Base-by-base conservation (phyloP, 2,329 filamentous ascomycete species). In the Alternaria burnsii region DNA sequence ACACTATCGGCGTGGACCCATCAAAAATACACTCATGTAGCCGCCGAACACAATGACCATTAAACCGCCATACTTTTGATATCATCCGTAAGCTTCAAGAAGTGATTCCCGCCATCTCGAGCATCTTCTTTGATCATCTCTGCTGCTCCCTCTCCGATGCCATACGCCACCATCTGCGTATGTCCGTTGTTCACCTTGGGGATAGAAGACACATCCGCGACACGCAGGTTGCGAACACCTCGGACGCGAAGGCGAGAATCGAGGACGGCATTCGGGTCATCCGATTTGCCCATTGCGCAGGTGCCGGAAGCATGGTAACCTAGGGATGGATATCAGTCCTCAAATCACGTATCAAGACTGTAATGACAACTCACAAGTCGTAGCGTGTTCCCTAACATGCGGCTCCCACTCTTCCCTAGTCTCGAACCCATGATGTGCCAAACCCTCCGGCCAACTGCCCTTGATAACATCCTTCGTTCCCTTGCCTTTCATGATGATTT, bases 381-480 rank as follows among this genome's bases (percentile, higher is more conserved):
- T 87, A n/a, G 85, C 86, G 70, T 88, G 81, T 32, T 88, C 76
- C 68, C 82, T 84, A 6, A 89, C 84, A 66, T 84, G 84, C 0
- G 82, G 80, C 36, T 84, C 78, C 87, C 87, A 89, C 41, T 89
- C 81, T 67, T 88, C 85, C 14, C 86, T 79, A 1, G 78, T 83
- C 54, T 78, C 85, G 69, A 83, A 82, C 50, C 72, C 74, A 72
- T 88, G 85, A 63, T 89, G 87, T 1, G 70, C 80, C 43, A 82
- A 69, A 30, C 82, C 78, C 14, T 76, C 66, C 0, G 87, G 87
- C 87, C 87, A 89, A 11, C 84, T 83, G 0, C 87, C 87, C 67
- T 87, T 87, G 12, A 88, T 81, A 6, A 89, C 78, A 55, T 84
- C 82, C 72, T 82, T 87, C 1, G 87, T 89, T 0, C 85, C 87